Evolutionary conservation across 345 rosid genomes (phyloP).

Genomic region (Pugionium dolabratum): DNA sequence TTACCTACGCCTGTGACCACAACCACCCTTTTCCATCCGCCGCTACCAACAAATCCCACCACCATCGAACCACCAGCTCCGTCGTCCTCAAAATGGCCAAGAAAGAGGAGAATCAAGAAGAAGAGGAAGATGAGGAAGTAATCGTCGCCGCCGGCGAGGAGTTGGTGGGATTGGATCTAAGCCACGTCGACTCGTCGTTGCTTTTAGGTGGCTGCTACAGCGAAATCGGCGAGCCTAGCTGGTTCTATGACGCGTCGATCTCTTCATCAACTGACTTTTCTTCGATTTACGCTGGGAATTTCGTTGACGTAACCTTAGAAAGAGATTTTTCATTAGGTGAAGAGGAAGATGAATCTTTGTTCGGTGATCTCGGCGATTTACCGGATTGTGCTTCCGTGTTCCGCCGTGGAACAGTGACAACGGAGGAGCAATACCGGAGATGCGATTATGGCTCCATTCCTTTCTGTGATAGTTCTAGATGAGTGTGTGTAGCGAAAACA

Average conservation of each 20-base stretch:
- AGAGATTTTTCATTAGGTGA: conserved; percentile 28
- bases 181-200: conserved; percentile 43
- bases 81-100: conserved; percentile 36
- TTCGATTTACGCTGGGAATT: conserved; percentile 41
- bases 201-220: conserved; percentile 40
- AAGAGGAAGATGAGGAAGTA: conserved; percentile 31
- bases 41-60: conserved; percentile 47
- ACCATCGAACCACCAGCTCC: conserved; percentile 36
- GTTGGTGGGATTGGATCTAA: conserved; percentile 32
- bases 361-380: conserved; percentile 69
- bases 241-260: conserved; percentile 58
- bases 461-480: conserved; percentile 45
- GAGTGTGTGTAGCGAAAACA: conserved; percentile 24
- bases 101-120: conserved; percentile 20
- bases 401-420: conserved; percentile 35
- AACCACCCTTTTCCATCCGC: conserved; percentile 60
- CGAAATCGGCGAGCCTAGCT: conserved; percentile 48
- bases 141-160: conserved; percentile 12
- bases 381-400: conserved; percentile 72
- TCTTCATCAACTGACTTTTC: conserved; percentile 42
- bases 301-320: conserved; percentile 35
- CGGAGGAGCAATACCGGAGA: conserved; percentile 42
- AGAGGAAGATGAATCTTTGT: conserved; percentile 62
- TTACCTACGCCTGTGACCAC: conserved; percentile 71
- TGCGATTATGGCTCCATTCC: conserved; percentile 44